Base-by-base conservation (phyloP, 441 rosid genomes). In the Dalechampia spathulata region DNA sequence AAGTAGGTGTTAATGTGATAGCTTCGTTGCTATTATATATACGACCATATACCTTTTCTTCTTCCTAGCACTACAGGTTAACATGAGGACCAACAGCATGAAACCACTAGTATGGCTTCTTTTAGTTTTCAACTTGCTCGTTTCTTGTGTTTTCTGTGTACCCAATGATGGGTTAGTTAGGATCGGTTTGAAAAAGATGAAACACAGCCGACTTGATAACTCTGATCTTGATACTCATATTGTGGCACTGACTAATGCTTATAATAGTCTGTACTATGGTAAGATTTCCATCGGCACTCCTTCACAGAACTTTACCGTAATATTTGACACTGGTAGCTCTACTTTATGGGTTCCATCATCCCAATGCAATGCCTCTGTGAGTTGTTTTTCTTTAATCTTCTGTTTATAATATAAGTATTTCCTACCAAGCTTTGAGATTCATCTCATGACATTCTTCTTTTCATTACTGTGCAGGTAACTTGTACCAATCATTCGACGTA, bases 291-390 rank as follows among this genome's bases (percentile, higher is more conserved):
- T 85, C 27, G 94, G 96, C 21, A 78, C 82, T 40, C 96, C 96
- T 38, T 72, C 87, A 13, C 94, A 88, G 62, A 85, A 78, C 40
- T 85, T 88, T 60, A 78, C 86, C 1, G 96, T 85, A 62, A 78
- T 88, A 21, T 88, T 88, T 61, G 96, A 88, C 73, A 88, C 96
- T 4, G 89, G 95, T 41, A 88, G 91, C 66, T 78, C 96, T 59
- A 85, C 86, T 66, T 66, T 88, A 63, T 88, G 95, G 96, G 87
- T 86, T 50, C 95, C 96, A 10, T 86, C 95, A 12, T 69, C 83
- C 6, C 78, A 83, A 61, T 88, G 91, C 65, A 72, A 68, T 55
- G 68, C 79, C 32, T 88, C 90, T 11, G 91, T 86, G 61, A 78
- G 90, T n/a, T n/a, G n/a, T n/a, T n/a, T n/a, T n/a, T n/a, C n/a